Base-by-base conservation (phyloP, 2,329 filamentous ascomycete genomes). In the Orbilia brochopaga region DNA sequence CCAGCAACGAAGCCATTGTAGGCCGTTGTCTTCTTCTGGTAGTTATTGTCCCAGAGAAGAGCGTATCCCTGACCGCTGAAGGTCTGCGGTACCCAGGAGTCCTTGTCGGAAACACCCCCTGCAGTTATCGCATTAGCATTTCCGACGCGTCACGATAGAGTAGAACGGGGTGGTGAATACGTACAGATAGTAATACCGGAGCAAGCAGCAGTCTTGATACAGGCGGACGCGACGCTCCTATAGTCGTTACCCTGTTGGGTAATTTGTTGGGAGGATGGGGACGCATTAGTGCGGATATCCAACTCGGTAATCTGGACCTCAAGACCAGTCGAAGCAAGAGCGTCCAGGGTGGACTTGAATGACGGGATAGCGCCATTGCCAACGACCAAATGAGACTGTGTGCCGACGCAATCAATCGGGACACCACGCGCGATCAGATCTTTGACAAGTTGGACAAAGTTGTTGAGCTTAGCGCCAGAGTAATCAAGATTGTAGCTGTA, bases 281-380 rank as follows among this genome's bases (percentile, higher is more conserved):
- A 82, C 74, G 83, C 80, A 6, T 85, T 86, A 19, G 81, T 80
- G 56, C 83, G 83, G 76, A 91, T 89, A 76, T 91, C 88, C 21
- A 89, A 82, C 80, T 89, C 87, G 1, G 87, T 89, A 54, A 89
- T 82, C 4, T 87, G 87, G 32, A 88, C 83, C 76, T 89, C 86
- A 51, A 81, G 78, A 13, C 82, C 83, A 4, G 83, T 80, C 10
- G 77, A 79, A 32, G 84, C 85, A 17, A 88, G 81, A 0, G 80
- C 79, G 75, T 83, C 80, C 66, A 89, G 80, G 19, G 85, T 84
- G 10, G 76, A 81, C 46, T 61, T 50, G 61, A 70, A 73, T 46
- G 61, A 70, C 52, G 66, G 80, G 24, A 80, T 81, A 51, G 77
- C 79, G 62, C 83, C 83, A 17, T 79, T 78, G 62, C 82, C 83